These are phyloP conservation scores for Epichloe amarillans DNA, from an alignment of 2,329 filamentous ascomycete genomes.

Conservation along the genomic window DNA sequence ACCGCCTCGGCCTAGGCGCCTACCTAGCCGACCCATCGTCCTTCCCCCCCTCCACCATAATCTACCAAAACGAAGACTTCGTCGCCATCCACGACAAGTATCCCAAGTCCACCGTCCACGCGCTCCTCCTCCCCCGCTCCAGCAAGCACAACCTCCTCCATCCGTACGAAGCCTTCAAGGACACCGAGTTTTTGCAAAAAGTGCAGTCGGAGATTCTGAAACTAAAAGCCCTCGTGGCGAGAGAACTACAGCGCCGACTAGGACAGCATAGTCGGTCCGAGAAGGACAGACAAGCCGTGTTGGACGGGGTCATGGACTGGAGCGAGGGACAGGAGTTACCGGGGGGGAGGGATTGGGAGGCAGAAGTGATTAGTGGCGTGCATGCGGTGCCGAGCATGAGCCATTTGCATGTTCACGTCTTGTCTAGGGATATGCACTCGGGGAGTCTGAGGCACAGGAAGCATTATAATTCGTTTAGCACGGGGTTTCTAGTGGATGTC, in stretches of 20 bases:
- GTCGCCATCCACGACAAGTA: conserved; percentile 72
- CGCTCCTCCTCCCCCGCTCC: conserved; percentile 74
- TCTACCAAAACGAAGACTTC: conserved; percentile 54
- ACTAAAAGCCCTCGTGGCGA: conserved; percentile 53
- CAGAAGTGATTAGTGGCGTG: conserved; percentile 63
- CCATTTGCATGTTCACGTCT: conserved; percentile 79
- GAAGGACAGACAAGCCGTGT: conserved; percentile 48
- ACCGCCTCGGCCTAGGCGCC: conserved; percentile 48
- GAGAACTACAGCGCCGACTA: conserved; percentile 59
- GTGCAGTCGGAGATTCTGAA: conserved; percentile 47
- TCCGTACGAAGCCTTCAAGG: conserved; percentile 65
- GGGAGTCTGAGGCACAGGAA: conserved; percentile 61
- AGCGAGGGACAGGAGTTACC: conserved; percentile 39
- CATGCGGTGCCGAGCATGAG: conserved; percentile 87
- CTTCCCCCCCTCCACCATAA: conserved; percentile 45
- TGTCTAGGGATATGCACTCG: conserved; percentile 68
- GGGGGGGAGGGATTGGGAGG: conserved; percentile 60
- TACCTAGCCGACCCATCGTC: conserved; percentile 53
- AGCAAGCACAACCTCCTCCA: conserved; percentile 46
- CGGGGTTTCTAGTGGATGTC: conserved; percentile 67
- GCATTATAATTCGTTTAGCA: conserved; percentile 88
- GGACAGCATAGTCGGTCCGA: conserved; percentile 52
- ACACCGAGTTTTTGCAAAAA: conserved; percentile 51
- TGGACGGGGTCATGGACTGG: conserved; percentile 35
- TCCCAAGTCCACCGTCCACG: conserved; percentile 75